These are phyloP conservation scores for Aspergillus sp. DNA, from an alignment of 2,329 filamentous ascomycete genomes.

Conservation along the genomic window DNA sequence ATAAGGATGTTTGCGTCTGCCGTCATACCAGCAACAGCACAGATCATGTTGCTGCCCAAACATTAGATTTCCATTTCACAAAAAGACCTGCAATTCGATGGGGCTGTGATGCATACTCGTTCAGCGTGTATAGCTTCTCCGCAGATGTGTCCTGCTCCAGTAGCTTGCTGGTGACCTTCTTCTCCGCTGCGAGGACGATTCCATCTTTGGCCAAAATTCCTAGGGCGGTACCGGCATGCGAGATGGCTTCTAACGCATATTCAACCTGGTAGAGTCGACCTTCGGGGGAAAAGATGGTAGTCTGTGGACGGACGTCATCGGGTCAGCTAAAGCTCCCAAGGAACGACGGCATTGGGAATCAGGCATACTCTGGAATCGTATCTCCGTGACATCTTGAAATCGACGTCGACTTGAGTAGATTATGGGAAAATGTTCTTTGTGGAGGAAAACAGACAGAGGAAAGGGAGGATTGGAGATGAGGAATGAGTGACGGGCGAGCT, in stretches of 20 bases:
- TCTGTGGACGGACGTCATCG: constrained; percentile 58
- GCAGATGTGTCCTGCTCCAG: constrained; percentile 99
- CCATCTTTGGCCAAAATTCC: constrained; percentile 97
- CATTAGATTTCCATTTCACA: constrained; percentile 17
- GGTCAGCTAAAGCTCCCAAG: constrained; percentile 37
- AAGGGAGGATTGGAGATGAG: constrained; percentile 15
- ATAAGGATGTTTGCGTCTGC: constrained; percentile 99
- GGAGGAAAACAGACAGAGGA: background rate
- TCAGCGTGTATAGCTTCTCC: constrained; percentile 99
- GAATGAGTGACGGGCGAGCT: constrained; percentile 21
- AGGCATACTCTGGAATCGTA: constrained; percentile 89
- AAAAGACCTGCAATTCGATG: background rate
- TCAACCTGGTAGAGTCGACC: constrained; percentile 98
- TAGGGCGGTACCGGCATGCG: constrained; percentile 93
- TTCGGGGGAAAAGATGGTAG: constrained; percentile 99
- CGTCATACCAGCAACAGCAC: constrained; percentile 97
- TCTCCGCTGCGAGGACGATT: constrained; percentile 95
- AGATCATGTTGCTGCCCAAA: constrained; percentile 90
- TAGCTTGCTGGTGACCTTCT: constrained; percentile 98
- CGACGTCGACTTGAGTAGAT: constrained; percentile 13
- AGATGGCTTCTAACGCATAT: constrained; percentile 98
- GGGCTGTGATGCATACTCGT: constrained; percentile 72
- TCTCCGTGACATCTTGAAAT: constrained; percentile 79
- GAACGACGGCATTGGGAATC: constrained; percentile 20
- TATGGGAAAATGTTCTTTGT: constrained; percentile 8